Conservation (phyloP, 1,139 yeast genomes). For the Magnusiomyces paraingens region DNA sequence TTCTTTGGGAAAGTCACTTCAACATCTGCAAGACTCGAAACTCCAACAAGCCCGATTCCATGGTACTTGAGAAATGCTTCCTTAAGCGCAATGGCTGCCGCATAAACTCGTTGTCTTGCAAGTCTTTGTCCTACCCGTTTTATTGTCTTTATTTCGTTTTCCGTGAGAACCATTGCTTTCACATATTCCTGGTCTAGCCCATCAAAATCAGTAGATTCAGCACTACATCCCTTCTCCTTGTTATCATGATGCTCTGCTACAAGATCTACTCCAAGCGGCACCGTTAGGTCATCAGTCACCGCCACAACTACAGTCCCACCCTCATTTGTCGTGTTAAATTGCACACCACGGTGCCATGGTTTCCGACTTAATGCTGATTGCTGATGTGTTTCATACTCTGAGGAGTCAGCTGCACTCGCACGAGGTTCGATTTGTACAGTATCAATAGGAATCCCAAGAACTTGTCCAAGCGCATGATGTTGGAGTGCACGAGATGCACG, state of each 20-base stretch:
- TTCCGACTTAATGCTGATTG: background rate
- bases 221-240: background rate
- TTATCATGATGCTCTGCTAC: background rate
- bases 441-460: background rate
- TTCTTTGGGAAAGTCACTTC: constrained; percentile 1
- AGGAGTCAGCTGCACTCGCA: no score
- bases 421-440: no score
- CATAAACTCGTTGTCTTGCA: constrained; percentile 1
- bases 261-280: background rate
- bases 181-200: background rate
- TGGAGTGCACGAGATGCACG: background rate
- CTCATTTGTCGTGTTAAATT: constrained; percentile 3
- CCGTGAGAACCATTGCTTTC: background rate
- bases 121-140: background rate
- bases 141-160: background rate
- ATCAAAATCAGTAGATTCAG: constrained; percentile 2
- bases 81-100: constrained; percentile 9
- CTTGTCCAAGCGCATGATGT: background rate
- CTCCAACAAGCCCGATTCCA: constrained; percentile 3
- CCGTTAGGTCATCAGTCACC: background rate
- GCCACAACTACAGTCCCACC: background rate
- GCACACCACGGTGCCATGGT: background rate
- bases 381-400: background rate
- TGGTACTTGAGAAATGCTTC: constrained; percentile 10
- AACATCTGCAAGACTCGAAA: background rate